A percentile compares a stretch with the other conserved stretches of the same genome.
These are phyloP conservation scores for Pestalotiopsis sp. DNA, from an alignment of 2,329 filamentous ascomycete species.

Conservation along the genomic window DNA sequence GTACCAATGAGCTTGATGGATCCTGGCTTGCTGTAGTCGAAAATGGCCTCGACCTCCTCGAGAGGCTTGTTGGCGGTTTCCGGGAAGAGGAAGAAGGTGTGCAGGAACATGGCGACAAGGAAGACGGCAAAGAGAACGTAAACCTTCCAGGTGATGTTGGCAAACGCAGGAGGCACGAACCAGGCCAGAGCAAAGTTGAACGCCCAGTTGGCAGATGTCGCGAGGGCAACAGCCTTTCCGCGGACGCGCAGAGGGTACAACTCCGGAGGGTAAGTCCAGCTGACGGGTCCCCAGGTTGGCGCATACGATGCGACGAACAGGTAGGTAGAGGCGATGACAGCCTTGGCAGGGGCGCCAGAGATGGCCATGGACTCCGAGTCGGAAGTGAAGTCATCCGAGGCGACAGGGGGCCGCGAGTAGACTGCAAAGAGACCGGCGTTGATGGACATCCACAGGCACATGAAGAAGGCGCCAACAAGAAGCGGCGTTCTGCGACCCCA, in stretches of 20 bases:
- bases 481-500: constrained; percentile 74
- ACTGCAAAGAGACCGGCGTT: constrained; percentile 48
- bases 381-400: constrained; percentile 37
- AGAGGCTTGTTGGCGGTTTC: constrained; percentile 59
- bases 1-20: constrained; percentile 41
- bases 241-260: constrained; percentile 48
- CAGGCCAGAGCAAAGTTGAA: constrained; percentile 53
- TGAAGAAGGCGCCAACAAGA: constrained; percentile 66
- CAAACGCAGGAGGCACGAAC: constrained; percentile 49
- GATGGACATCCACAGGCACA: constrained; percentile 55
- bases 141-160: constrained; percentile 50
- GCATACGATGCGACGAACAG: constrained; percentile 60
- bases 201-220: constrained; percentile 53
- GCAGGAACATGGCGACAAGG: constrained; percentile 50
- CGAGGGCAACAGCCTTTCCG: constrained; percentile 55
- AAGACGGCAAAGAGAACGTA: constrained; percentile 58
- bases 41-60: constrained; percentile 55
- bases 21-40: constrained; percentile 40
- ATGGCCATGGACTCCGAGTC: constrained; percentile 50
- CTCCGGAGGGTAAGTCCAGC: constrained; percentile 51
- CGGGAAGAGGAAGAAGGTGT: constrained; percentile 58
- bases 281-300: constrained; percentile 45
- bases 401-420: constrained; percentile 38
- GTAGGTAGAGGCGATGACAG: constrained; percentile 68
- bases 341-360: constrained; percentile 51